Evolutionary conservation across 1,284 basidiomycete species (phyloP), one percentile per base, ranked within the genome.

Genomic region (Schizophyllum amplum): DNA sequence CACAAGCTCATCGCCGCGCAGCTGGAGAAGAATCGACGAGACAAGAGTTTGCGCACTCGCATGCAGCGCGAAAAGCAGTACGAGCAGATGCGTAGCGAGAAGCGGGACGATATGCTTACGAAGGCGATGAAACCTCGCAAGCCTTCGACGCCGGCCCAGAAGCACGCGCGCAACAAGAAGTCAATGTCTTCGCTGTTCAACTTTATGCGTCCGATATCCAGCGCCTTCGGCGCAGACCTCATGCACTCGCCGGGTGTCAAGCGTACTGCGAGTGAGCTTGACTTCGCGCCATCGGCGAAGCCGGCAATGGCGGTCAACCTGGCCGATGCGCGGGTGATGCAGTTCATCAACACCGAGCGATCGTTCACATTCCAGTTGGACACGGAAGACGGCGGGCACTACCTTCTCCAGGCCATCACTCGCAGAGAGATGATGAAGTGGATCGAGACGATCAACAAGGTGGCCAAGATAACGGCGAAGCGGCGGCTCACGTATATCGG

Each of bases 161-260:
- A 89, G 68, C 84, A 87, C 59, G 86, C 90, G 62, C 78, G 87
- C 22, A 83, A 86, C 70, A 91, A 91, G 78, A 89, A 90, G 72
- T 90, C 87, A 71, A 86, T 89, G 75, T 89, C 82, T 11, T 78
- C 84, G 1, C 85, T 86, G 0, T 86, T 92, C 69, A 86, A 85
- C 62, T 77, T 91, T 68, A 90, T 92, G 83, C 80, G 90, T n/a
- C 89, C 89, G 0, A 84, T 92, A 58, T 92, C 90, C 17, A 90
- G 83, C 61, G 88, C 89, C 1, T 90, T 90, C 65, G 83, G 82
- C 15, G 80, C 83, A 27, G 86, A 87, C 53, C 75, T 75, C 42
- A 67, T 75, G 33, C 71, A 73, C 21, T 62, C 75, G 5, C 63
- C 74, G n/a, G 62, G 68, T 9, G 60, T 72, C 52, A 84, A 81